Evolutionary conservation across 352 stramenopile species (phyloP).

Genomic region (Phytophthora chlamydospora): DNA sequence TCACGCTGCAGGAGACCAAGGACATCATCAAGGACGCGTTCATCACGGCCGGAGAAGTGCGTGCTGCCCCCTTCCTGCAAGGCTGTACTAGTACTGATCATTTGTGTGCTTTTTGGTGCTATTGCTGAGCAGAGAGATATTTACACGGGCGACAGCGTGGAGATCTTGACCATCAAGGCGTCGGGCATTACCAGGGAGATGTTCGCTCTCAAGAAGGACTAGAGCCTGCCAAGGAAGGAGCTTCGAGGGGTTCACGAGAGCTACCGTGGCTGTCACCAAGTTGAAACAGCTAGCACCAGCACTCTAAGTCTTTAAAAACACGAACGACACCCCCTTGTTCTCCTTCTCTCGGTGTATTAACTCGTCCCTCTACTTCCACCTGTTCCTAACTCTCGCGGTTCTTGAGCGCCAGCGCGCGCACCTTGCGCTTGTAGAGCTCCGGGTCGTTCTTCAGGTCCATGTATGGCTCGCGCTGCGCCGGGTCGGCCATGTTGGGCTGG

Average conservation of each 20-base stretch:
- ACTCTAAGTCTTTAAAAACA: slow-evolving; percentile 14
- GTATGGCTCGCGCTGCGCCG: slow-evolving; percentile 86
- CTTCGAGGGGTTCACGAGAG: background rate
- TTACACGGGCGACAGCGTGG: slow-evolving; percentile 98
- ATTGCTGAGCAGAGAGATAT: slow-evolving; percentile 92
- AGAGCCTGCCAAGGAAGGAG: slow-evolving; percentile 26
- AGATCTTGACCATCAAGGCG: slow-evolving; percentile 97
- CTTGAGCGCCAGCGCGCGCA: slow-evolving; percentile 83
- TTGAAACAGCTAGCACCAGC: slow-evolving; percentile 1
- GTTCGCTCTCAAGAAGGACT: slow-evolving; percentile 97
- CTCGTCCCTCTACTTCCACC: background rate
- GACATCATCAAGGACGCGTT: slow-evolving; percentile 99
- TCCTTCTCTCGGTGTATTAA: slow-evolving; percentile 11
- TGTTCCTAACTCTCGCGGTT: slow-evolving; percentile 76
- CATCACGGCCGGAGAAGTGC: slow-evolving; percentile 95
- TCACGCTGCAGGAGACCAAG: slow-evolving; percentile 94
- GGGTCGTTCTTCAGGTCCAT: slow-evolving; percentile 91
- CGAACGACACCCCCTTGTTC: slow-evolving; percentile 9
- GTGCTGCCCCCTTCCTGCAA: no score
- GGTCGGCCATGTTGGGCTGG: slow-evolving; percentile 89
- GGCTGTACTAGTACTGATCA: slow-evolving; percentile 10
- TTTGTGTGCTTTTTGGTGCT: slow-evolving; percentile 4
- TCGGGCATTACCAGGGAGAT: slow-evolving; percentile 91
- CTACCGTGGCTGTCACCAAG: background rate
- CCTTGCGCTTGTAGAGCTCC: slow-evolving; percentile 89